A percentile compares a stretch with the other conserved stretches of the same genome.
These are phyloP conservation scores for Syzygium grande DNA, from an alignment of 345 rosid species.

Conservation along the genomic window DNA sequence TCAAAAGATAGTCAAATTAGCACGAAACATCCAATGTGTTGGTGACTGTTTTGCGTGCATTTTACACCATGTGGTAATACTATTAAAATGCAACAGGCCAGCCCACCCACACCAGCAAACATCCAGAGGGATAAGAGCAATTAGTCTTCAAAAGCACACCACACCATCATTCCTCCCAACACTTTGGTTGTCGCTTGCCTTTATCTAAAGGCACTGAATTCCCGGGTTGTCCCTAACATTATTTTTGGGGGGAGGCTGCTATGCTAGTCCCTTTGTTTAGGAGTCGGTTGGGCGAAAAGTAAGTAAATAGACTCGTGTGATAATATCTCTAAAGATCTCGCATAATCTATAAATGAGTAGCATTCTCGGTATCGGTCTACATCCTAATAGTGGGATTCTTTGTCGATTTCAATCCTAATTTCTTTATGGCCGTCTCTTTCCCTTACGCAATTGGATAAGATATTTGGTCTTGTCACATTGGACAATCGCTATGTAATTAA, in stretches of 20 bases:
- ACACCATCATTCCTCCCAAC: neutral
- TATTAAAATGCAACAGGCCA: neutral
- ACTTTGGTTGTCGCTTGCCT: neutral
- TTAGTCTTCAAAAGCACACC: neutral
- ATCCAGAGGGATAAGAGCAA: neutral
- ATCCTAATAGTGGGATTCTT: neutral
- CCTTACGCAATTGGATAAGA: neutral
- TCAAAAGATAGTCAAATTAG: neutral
- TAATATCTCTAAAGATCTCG: neutral
- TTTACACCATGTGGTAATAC: neutral
- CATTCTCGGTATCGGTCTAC: neutral
- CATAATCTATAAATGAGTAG: neutral
- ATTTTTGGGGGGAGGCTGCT: neutral
- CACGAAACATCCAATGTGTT: neutral
- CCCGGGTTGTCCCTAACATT: neutral
- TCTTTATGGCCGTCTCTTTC: neutral
- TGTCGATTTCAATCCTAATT: neutral
- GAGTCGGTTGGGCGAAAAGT: neutral
- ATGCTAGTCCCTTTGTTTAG: neutral
- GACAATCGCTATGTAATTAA: neutral
- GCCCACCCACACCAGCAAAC: neutral
- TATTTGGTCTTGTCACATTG: neutral
- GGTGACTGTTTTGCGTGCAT: neutral
- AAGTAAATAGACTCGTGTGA: neutral
- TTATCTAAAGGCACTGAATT: neutral